phyloP scores from a whole-genome alignment of 345 rosid genomes.

The Trapa bicornis region DNA sequence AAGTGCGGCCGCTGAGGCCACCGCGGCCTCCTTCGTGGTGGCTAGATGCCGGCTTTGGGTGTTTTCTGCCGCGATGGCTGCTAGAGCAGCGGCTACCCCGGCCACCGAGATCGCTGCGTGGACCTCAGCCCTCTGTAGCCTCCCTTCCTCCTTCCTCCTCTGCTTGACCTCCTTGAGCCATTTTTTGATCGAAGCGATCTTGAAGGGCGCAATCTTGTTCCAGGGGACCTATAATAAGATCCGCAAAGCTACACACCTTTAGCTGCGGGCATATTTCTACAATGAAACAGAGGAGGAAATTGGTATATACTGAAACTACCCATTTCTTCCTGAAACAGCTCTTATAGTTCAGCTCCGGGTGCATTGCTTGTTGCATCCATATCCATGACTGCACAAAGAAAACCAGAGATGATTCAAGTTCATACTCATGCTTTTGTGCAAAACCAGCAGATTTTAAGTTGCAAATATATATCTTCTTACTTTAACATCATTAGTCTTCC shows the following conservation, averaged over 20 bases:
- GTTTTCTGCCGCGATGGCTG: slow-evolving; percentile 65
- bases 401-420: too few relatives aligned
- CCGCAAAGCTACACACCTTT: background rate
- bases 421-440: slow-evolving; percentile 2
- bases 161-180: slow-evolving; percentile 71
- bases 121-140: slow-evolving; percentile 69
- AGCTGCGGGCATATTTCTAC: too few relatives aligned
- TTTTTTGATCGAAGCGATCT: slow-evolving; percentile 49
- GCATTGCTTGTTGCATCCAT: slow-evolving; percentile 99
- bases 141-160: slow-evolving; percentile 68
- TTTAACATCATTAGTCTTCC: slow-evolving; percentile 89
- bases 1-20: slow-evolving; percentile 81
- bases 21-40: slow-evolving; percentile 44
- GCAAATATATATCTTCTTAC: slow-evolving; percentile 15
- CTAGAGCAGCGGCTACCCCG: slow-evolving; percentile 74
- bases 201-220: slow-evolving; percentile 42
- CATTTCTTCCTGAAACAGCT: slow-evolving; percentile 72
- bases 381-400: slow-evolving; percentile 66
- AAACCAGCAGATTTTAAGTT: too few relatives aligned
- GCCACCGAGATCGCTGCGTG: slow-evolving; percentile 91
- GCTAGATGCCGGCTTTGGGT: slow-evolving; percentile 17
- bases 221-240: slow-evolving; percentile 33
- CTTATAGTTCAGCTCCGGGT: slow-evolving; percentile 77
- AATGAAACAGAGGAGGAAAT: background rate
- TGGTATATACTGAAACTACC: slow-evolving; percentile 21